Evolutionary conservation across 208 protist species (phyloP).

Genomic region (Crithidia acanthocephali): DNA sequence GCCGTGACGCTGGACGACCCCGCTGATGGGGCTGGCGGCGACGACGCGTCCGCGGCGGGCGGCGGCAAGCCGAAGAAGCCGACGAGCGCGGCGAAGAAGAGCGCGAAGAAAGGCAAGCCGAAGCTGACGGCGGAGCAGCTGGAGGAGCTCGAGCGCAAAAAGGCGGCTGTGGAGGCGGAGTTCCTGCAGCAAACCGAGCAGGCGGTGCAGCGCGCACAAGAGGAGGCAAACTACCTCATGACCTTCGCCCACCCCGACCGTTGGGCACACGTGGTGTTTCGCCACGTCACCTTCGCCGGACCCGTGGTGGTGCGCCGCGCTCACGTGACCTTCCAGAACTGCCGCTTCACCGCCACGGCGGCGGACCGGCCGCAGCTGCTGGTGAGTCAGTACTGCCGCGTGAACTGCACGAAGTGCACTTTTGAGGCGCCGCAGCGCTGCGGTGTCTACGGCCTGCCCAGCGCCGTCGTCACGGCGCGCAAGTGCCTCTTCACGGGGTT

Average conservation of each 20-base stretch:
- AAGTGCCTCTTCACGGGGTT: slow-evolving; percentile 83
- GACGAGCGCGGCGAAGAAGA: slow-evolving; percentile 17
- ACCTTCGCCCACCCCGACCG: slow-evolving; percentile 85
- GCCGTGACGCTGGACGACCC: slow-evolving; percentile 23
- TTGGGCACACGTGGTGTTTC: slow-evolving; percentile 70
- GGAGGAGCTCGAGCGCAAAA: slow-evolving; percentile 66
- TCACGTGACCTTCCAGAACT: slow-evolving; percentile 86
- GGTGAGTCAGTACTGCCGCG: slow-evolving; percentile 80
- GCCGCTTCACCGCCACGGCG: slow-evolving; percentile 45
- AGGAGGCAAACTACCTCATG: slow-evolving; percentile 80
- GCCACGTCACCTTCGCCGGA: slow-evolving; percentile 76
- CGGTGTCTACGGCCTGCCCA: slow-evolving; percentile 74
- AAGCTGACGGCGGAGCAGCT: slow-evolving; percentile 72
- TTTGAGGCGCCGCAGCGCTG: slow-evolving; percentile 65
- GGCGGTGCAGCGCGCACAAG: slow-evolving; percentile 55
- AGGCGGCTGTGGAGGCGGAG: slow-evolving; percentile 58
- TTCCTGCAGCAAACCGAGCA: slow-evolving; percentile 69
- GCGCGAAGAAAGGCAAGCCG: slow-evolving; percentile 45
- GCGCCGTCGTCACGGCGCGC: slow-evolving; percentile 47
- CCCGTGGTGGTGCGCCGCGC: slow-evolving; percentile 73
- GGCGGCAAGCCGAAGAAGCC: slow-evolving; percentile 22
- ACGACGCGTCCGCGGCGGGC: not conserved
- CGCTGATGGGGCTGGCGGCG: not conserved
- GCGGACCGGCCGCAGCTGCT: slow-evolving; percentile 57
- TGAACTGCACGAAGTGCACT: slow-evolving; percentile 75